These are phyloP conservation scores for Pestalotiopsis sp. DNA, from an alignment of 2,329 filamentous ascomycete genomes.

Conservation along the genomic window DNA sequence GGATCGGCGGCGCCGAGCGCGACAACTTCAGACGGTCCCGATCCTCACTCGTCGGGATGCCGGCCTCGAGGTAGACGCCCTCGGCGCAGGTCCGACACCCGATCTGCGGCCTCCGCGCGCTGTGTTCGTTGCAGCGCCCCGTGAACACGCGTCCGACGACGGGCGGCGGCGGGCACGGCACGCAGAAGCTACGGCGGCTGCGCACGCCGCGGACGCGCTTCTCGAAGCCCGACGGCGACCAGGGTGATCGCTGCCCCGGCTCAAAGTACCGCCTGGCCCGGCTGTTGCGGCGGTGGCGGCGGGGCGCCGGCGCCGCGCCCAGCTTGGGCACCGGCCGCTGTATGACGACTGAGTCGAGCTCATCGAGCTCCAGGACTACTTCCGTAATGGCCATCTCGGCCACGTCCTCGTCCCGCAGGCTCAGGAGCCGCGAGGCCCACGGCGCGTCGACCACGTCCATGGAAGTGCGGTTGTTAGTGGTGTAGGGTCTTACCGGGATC, in stretches of 20 bases:
- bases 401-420: not conserved
- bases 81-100: not conserved
- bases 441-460: not conserved
- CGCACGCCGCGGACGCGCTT: not conserved
- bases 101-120: not conserved
- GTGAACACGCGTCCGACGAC: not conserved
- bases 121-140: not conserved
- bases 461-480: not conserved
- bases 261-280: not conserved
- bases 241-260: not conserved
- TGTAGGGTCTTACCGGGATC: not conserved
- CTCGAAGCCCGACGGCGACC: not conserved
- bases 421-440: not conserved
- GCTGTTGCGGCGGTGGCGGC: not conserved
- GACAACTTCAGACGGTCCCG: too few relatives aligned
- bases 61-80: not conserved
- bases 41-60: not conserved
- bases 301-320: not conserved
- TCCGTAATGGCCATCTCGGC: not conserved
- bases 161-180: not conserved
- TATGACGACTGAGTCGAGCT: not conserved
- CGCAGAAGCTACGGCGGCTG: not conserved
- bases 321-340: not conserved
- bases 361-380: not conserved
- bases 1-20: conserved; percentile 1